Evolutionary conservation across 192 early-diverging fungal genomes (phyloP).

Genomic region (Backusella sp.): DNA sequence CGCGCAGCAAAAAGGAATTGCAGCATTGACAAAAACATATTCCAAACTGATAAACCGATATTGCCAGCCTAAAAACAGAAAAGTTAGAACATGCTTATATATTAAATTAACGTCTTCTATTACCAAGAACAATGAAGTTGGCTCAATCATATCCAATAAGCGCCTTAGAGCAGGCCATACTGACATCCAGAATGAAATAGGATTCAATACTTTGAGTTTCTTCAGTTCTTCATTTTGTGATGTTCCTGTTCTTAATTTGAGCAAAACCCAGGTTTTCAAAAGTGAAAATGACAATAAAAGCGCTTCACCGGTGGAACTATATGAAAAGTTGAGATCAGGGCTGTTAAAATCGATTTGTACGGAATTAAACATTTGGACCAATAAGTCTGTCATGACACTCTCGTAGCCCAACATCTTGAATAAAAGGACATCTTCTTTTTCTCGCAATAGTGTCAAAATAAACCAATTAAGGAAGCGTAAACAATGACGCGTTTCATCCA

Average conservation of each 20-base stretch:
- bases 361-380: constrained; percentile 32
- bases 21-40: constrained; percentile 38
- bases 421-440: constrained; percentile 19
- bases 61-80: constrained; percentile 17
- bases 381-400: constrained; percentile 33
- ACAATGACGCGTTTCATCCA: constrained; percentile 35
- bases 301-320: constrained; percentile 37
- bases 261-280: constrained; percentile 41
- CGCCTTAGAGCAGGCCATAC: constrained; percentile 20
- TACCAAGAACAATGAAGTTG: constrained; percentile 14
- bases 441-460: constrained; percentile 27
- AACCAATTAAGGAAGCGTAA: constrained; percentile 47
- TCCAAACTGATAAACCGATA: constrained; percentile 29
- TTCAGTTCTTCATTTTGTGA: background rate
- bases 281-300: constrained; percentile 38
- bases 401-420: constrained; percentile 33
- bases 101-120: background rate
- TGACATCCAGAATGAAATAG: constrained; percentile 24
- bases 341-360: constrained; percentile 30
- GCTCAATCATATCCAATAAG: constrained; percentile 15
- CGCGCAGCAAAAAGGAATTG: constrained; percentile 36
- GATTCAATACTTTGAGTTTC: background rate
- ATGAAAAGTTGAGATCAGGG: constrained; percentile 36
- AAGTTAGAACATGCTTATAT: background rate
- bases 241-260: constrained; percentile 20